A percentile compares a stretch with the other conserved stretches of the same genome.
Evolutionary conservation across 306 rosid genomes (phyloP).

Genomic region (Pyrus pyrifolia): DNA sequence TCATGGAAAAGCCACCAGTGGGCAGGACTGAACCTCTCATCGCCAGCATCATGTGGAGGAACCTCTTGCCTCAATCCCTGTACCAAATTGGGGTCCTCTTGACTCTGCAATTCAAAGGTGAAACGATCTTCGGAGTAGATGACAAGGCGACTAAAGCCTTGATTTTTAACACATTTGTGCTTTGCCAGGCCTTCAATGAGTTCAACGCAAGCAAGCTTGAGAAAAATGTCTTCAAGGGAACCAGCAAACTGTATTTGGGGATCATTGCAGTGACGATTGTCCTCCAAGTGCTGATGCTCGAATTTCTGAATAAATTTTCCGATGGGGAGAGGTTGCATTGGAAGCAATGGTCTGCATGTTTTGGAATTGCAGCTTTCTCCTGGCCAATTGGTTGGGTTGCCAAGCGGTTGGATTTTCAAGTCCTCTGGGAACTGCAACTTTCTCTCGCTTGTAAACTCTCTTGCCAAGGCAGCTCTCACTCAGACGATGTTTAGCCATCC

Average conservation of each 20-base stretch:
- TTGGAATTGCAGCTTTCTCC: conserved; percentile 6
- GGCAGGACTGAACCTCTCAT: not conserved
- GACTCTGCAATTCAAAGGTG: not conserved
- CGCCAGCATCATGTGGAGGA: not conserved
- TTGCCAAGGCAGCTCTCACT: not conserved
- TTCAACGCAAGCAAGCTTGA: not conserved
- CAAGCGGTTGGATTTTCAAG: not conserved
- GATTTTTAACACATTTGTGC: not conserved
- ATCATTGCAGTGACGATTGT: not conserved
- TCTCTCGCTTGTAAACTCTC: no score
- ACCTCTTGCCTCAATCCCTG: not conserved
- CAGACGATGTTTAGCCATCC: not conserved
- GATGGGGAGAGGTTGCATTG: conserved; percentile 11
- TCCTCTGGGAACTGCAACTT: no score
- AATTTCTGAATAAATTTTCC: not conserved
- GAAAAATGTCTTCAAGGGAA: not conserved
- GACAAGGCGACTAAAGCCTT: not conserved
- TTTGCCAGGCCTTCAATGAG: not conserved
- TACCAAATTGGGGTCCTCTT: not conserved
- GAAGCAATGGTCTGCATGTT: conserved; percentile 13
- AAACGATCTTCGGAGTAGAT: not conserved
- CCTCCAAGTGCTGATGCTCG: not conserved
- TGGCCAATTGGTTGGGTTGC: conserved; percentile 24
- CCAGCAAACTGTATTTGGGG: not conserved
- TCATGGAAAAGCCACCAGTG: not conserved